phyloP scores from a whole-genome alignment of 495 filamentous ascomycete genomes.

The Cercophora sp. region DNA sequence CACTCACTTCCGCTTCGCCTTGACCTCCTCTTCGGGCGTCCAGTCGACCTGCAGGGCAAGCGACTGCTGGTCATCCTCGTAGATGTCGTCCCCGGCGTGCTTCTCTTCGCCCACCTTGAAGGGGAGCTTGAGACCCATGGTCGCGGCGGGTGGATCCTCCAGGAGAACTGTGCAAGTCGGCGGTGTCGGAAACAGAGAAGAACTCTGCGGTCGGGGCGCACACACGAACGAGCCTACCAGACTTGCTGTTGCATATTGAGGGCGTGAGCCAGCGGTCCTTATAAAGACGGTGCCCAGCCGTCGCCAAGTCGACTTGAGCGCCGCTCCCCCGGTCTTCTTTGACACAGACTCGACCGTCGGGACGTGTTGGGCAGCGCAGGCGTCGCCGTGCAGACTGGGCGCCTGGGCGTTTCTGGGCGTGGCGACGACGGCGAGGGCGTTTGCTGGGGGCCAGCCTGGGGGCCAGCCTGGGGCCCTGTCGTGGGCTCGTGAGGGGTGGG shows the following conservation, averaged over 20 bases:
- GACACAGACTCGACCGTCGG: background rate
- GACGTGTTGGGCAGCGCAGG: background rate
- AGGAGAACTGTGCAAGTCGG: background rate
- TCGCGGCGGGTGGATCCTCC: background rate
- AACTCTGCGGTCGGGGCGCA: too few relatives aligned
- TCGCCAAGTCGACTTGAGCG: background rate
- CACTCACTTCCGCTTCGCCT: slow-evolving; percentile 37
- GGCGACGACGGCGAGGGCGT: too few relatives aligned
- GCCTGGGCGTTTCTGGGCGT: background rate
- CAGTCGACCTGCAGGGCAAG: slow-evolving; percentile 30
- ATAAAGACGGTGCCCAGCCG: background rate
- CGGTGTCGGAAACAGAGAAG: background rate
- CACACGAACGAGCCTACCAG: background rate
- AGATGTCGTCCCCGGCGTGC: background rate
- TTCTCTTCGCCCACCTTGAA: background rate
- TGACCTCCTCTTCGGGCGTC: slow-evolving; percentile 32
- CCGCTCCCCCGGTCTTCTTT: background rate
- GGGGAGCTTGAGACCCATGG: slow-evolving; percentile 11
- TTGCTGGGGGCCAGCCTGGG: too few relatives aligned
- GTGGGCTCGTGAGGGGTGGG: background rate
- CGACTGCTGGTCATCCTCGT: slow-evolving; percentile 27
- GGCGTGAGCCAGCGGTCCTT: background rate
- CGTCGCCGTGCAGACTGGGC: background rate
- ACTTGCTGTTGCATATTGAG: background rate
- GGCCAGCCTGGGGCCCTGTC: too few relatives aligned